Evolutionary conservation across 352 stramenopile genomes (phyloP).

Genomic region (Pythium monospermum): DNA sequence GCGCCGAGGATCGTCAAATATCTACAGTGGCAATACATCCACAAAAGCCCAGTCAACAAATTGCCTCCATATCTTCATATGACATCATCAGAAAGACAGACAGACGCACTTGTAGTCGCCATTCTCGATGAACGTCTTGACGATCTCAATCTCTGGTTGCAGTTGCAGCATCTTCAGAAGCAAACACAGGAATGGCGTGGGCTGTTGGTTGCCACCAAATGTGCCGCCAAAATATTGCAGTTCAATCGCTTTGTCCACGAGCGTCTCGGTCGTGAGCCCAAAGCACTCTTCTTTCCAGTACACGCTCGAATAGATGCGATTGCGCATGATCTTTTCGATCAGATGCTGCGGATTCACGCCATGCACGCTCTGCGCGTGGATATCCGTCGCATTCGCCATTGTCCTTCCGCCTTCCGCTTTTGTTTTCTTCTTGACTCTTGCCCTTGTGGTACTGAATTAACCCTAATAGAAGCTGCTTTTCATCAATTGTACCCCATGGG

Average conservation of each 20-base stretch:
- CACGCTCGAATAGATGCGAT: constrained; percentile 92
- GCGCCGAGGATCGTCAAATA: constrained; percentile 95
- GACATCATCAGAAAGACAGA: background rate
- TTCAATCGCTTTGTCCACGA: constrained; percentile 95
- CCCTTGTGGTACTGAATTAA: no score
- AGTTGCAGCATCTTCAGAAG: constrained; percentile 98
- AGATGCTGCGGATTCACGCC: constrained; percentile 97
- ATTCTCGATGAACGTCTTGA: constrained; percentile 94
- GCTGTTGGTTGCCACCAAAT: constrained; percentile 94
- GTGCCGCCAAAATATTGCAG: constrained; percentile 91
- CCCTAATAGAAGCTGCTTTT: background rate
- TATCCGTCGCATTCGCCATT: constrained; percentile 90
- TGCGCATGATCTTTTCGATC: constrained; percentile 98
- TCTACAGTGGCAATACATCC: constrained; percentile 15
- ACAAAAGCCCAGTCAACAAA: background rate
- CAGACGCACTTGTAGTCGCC: constrained; percentile 94
- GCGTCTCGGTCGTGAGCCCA: constrained; percentile 92
- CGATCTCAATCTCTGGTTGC: constrained; percentile 94
- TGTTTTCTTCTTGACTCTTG: no score
- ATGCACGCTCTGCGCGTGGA: constrained; percentile 88
- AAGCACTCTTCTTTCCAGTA: constrained; percentile 99
- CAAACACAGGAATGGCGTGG: constrained; percentile 97
- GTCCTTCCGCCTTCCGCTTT: background rate
- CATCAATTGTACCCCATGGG: constrained; percentile 1
- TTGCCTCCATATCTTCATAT: background rate